Evolutionary conservation across 2,329 filamentous ascomycete genomes (phyloP), one percentile per base, ranked within the genome.

Genomic region (Stagonosporopsis chrysanthemi): DNA sequence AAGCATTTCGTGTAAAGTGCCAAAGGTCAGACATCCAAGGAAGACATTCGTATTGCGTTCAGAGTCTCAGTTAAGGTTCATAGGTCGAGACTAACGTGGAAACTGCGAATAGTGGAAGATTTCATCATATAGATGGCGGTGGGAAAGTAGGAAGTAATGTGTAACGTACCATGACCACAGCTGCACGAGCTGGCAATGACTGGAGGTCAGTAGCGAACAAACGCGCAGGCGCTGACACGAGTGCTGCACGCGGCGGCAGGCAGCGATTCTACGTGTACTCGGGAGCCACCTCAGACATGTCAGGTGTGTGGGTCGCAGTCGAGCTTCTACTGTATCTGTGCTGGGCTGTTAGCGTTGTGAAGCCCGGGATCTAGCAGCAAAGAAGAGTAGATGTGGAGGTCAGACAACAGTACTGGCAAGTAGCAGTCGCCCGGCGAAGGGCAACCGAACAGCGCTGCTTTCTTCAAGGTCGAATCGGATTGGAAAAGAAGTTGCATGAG

Each of bases 321-420:
- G 12, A 47, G 33, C 35, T 15, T 43, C 15, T 49, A 39, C 15
- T 31, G 6, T 14, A 43, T 44, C 54, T 57, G 38, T 33, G 26
- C 39, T 39, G 39, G 48, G 17, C 19, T 22, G 31, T 57, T 29
- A 57, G 48, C 48, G 35, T 35, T 15, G 12, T 35, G 33, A 35
- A 23, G 24, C 24, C 38, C 39, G 24, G 35, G 17, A 22, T n/a
- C 15, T 33, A 22, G 19, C 33, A 41, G 35, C 29, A 28, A 2
- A 22, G 8, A 14, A 15, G 39, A 35, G 42, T 40, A 22, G n/a
- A 40, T 17, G 4, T 48, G 61, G 65, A 66, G 66, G 80, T 92
- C 90, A 92, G 90, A 90, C 87, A 87, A 84, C 81, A 79, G 88
- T 92, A 92, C 90, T 93, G 90, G 90, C 90, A 90, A 92, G 90